phyloP scores from a whole-genome alignment of 2,329 filamentous ascomycete species.

The Fusarium sp. region DNA sequence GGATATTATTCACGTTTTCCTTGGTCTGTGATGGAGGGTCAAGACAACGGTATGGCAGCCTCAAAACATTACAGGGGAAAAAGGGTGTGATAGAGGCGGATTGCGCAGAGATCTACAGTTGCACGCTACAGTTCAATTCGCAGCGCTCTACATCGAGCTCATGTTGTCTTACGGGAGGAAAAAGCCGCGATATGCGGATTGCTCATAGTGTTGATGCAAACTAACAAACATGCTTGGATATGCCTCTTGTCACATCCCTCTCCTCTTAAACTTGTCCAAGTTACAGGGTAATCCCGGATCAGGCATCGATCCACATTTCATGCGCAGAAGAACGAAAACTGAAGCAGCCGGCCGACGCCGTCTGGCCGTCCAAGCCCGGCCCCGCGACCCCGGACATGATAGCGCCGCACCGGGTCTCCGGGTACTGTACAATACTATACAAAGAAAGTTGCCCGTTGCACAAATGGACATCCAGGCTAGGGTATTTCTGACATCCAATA shows the following conservation, averaged over 20 bases:
- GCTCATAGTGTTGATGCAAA: background rate
- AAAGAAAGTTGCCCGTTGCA: conserved; percentile 1
- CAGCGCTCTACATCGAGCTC: background rate
- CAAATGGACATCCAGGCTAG: background rate
- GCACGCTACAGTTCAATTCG: background rate
- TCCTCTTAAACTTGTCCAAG: conserved; percentile 7
- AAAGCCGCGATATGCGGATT: conserved; percentile 15
- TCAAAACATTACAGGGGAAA: background rate
- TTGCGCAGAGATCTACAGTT: conserved; percentile 31
- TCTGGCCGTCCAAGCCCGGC: conserved; percentile 35
- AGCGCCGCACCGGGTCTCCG: conserved; percentile 26
- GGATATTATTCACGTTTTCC: conserved; percentile 33
- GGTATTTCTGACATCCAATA: conserved; percentile 10
- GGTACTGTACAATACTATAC: background rate
- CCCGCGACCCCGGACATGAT: conserved; percentile 18
- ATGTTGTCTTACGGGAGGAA: background rate
- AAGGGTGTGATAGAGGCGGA: conserved; percentile 17
- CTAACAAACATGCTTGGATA: background rate
- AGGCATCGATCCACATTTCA: conserved; percentile 19
- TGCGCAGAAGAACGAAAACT: conserved; percentile 3
- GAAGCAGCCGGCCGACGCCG: conserved; percentile 24
- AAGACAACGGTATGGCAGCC: conserved; percentile 5
- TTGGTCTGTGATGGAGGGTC: conserved; percentile 33
- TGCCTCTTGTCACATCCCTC: conserved; percentile 12
- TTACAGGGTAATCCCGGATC: conserved; percentile 6